Base-by-base conservation (phyloP, 306 rosid species). In the Citrullus amarus region DNA sequence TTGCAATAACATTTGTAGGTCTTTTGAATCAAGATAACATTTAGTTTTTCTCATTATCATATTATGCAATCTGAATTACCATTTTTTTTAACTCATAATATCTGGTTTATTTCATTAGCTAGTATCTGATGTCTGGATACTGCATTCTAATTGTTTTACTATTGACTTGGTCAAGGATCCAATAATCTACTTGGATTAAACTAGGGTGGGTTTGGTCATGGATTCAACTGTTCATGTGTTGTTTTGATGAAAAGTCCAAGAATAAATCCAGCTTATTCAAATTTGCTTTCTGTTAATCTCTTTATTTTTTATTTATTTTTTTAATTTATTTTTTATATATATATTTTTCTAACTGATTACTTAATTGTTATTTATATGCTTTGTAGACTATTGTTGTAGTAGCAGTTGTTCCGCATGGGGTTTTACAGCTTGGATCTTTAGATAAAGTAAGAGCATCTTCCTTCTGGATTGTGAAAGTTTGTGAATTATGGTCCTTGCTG, bases 381-480 rank as follows among this genome's bases (percentile, higher is more conserved):
- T 41, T 87, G 85, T 70, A 96, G 98, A 96, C 99, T 59, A 85
- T 96, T 78, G 91, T 84, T 58, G 89, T 91, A 72, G 88, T 87
- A 77, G 86, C 98, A 75, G 93, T 95, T 71, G 88, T 78, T 80
- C 96, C 99, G 9, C 96, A 86, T 73, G 98, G 99, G 44, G 93
- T 96, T 88, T 85, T 96, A 81, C 99, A 92, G 84, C 97, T 96
- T 78, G 99, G 99, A 18, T 92, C 98, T 74, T 82, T 86, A 62
- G 87, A 88, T 83, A 93, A 90, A 79, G 99, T 96, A 77, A 77
- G 87, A 81, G 76, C 69, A 10, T 38, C 34, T 53, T 85, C 44
- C 57, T 62, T 66, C 54, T 16, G 54, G 83, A 66, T 75, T 81
- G 73, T 61, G 61, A 17, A 8, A 39, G 38, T 79, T 67, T 79